Base-by-base conservation (phyloP, 2,329 filamentous ascomycete genomes). In the Xylariaceae sp. region DNA sequence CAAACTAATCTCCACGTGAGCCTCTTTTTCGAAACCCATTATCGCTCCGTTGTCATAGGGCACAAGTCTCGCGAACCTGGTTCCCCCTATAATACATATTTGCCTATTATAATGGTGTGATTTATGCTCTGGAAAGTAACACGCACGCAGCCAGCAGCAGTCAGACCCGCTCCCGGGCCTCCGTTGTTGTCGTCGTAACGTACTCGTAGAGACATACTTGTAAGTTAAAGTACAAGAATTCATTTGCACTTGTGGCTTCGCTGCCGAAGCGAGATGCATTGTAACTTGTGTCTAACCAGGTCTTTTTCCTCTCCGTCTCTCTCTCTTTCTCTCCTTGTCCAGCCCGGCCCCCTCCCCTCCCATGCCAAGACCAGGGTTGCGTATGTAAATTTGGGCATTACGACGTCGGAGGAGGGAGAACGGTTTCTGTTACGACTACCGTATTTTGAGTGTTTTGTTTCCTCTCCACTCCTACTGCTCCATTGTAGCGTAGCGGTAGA, bases 181-280 rank as follows among this genome's bases (percentile, higher is more conserved):
- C 23, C 23, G 23, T 30, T 5, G 23, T 30, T 30, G 37, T 9
- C 8, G 37, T 42, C 8, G 37, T 13, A 42, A n/a, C 49, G 17
- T 18, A 18, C 17, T 18, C 17, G 17, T 18, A 18, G 17, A 18
- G 17, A 18, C 17, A 18, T 18, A 18, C 17, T 18, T 18, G 17
- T 18, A 18, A 18, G 17, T 18, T 18, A n/a, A n/a, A n/a, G n/a
- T n/a, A 18, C 17, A 18, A 18, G 17, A 18, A 18, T 18, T 58
- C 50, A 58, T 61, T 61, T 63, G 18, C 30, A 30, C 56, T 48
- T 52, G 58, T 58, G 55, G 53, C 55, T 47, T 51, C 39, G 23
- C 5, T 63, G 51, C 56, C 47, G 54, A 62, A 62, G 61, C 61
- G 56, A 63, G 42, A 61, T 59, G 56, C 56, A 55, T 39, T 51